A percentile compares a stretch with the other conserved stretches of the same genome.
Evolutionary conservation across 371 early-diverging fungal genomes (phyloP).

Genomic region (Mucor sp.): DNA sequence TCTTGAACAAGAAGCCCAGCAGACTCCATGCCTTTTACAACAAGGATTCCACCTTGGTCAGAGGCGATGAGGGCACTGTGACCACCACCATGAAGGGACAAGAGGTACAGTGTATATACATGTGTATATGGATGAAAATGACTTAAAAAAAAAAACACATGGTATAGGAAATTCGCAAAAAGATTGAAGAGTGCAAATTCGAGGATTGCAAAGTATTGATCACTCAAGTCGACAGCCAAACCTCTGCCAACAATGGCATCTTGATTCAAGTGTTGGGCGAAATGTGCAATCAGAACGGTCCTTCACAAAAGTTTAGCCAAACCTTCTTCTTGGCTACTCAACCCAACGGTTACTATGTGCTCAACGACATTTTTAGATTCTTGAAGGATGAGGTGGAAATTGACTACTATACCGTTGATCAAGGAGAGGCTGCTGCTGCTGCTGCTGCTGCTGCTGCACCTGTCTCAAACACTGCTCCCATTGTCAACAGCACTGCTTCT

Average conservation of each 20-base stretch:
- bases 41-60: not conserved
- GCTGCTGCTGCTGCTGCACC: not conserved
- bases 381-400: slow-evolving; percentile 76
- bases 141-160: not conserved
- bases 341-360: slow-evolving; percentile 88
- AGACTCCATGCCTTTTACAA: slow-evolving; percentile 89
- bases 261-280: slow-evolving; percentile 92
- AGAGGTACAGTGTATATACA: slow-evolving; percentile 23
- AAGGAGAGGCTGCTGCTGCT: not conserved
- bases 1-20: slow-evolving; percentile 84
- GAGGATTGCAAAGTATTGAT: slow-evolving; percentile 86
- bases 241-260: slow-evolving; percentile 78
- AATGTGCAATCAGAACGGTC: slow-evolving; percentile 80
- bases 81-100: slow-evolving; percentile 34
- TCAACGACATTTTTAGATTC: slow-evolving; percentile 96
- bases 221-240: slow-evolving; percentile 87
- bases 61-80: slow-evolving; percentile 28
- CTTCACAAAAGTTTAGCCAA: slow-evolving; percentile 88
- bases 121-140: not conserved
- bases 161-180: slow-evolving; percentile 74
- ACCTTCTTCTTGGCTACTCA: slow-evolving; percentile 94
- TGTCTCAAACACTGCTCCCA: not conserved
- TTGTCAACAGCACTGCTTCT: not conserved
- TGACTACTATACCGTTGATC: slow-evolving; percentile 49
- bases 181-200: slow-evolving; percentile 68